These are phyloP conservation scores for Lactarius quietus DNA, from an alignment of 768 basidiomycete genomes.

Conservation along the genomic window DNA sequence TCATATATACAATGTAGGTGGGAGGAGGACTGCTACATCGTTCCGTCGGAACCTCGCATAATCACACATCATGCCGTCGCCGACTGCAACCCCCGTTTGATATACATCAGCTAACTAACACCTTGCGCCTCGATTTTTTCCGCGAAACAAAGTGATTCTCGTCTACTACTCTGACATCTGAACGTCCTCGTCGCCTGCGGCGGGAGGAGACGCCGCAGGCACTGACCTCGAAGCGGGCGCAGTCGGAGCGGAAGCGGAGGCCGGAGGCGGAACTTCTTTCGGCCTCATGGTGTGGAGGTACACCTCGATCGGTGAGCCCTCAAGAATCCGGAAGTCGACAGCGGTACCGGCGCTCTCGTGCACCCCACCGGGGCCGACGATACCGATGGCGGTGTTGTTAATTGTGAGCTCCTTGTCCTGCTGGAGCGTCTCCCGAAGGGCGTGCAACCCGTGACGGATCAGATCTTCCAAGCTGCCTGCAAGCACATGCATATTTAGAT, in stretches of 20 bases:
- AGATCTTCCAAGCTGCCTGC: slow-evolving; percentile 82
- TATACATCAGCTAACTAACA: no score
- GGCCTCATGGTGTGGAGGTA: no score
- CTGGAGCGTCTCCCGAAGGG: slow-evolving; percentile 93
- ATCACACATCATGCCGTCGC: no score
- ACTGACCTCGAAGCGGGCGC: no score
- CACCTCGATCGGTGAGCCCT: slow-evolving; percentile 40
- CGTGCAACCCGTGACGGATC: slow-evolving; percentile 89
- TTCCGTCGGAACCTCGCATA: no score
- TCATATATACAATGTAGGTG: no score
- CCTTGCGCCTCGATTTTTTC: slow-evolving; percentile 3
- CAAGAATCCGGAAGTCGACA: slow-evolving; percentile 78
- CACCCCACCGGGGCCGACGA: slow-evolving; percentile 70
- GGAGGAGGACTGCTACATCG: no score
- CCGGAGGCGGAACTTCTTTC: slow-evolving; percentile 21
- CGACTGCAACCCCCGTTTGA: no score
- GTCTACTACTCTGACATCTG: slow-evolving; percentile 69
- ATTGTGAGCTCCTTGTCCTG: slow-evolving; percentile 95
- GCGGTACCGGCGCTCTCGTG: slow-evolving; percentile 49
- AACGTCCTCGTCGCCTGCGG: slow-evolving; percentile 65
- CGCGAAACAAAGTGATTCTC: not conserved
- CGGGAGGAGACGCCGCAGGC: slow-evolving; percentile 25
- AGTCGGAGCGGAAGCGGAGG: slow-evolving; percentile 36
- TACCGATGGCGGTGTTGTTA: slow-evolving; percentile 93
- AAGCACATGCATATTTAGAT: not conserved